Base-by-base conservation (phyloP, 208 protist genomes). In the Leishmania braziliensis region DNA sequence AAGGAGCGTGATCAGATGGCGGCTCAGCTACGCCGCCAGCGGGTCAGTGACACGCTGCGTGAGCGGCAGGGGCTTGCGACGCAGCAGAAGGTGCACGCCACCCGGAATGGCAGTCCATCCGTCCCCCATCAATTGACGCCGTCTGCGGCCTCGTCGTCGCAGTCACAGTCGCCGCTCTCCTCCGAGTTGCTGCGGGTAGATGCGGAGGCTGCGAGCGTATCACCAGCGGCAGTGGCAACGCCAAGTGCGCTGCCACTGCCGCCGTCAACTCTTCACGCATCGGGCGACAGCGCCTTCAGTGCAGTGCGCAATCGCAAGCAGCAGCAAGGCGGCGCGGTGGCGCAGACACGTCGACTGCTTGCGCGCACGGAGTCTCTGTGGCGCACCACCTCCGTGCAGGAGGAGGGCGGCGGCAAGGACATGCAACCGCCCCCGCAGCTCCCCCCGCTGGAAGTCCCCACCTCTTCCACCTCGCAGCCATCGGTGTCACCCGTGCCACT, bases 1-100 rank as follows among this genome's bases (percentile, higher is more conserved):
- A 84, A 84, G 16, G 80, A 87, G 74, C 86, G 89, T 1, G 93
- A 96, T 56, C 86, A 92, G 81, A 86, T 95, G 86, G 95, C 91
- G 50, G 84, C 87, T 26, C 87, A 91, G 43, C 79, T 95, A 75
- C 91, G 92, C 8, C 91, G 92, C 18, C 82, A 82, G 26, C 82
- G 82, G 43, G 70, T 89, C 20, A 88, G 88, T 23, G 82, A 88
- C 36, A 80, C 82, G 20, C 81, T 86, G 20, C 75, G 85, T 18
- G 81, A 88, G 46, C 66, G 91, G 23, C 65, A 86, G 36, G 73
- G 43, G 0, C 77, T 87, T 29, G 68, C 81, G 51, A 73, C 81
- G 8, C 81, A 87, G 76, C 78, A 85, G n/a, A 39, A 78, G 76
- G 77, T 50, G 36, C 39, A 62, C 12, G 29, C 51, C 53, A 39